Evolutionary conservation across 1,284 basidiomycete genomes (phyloP), one percentile per base, ranked within the genome.

Genomic region (Rhodotorula sp.): DNA sequence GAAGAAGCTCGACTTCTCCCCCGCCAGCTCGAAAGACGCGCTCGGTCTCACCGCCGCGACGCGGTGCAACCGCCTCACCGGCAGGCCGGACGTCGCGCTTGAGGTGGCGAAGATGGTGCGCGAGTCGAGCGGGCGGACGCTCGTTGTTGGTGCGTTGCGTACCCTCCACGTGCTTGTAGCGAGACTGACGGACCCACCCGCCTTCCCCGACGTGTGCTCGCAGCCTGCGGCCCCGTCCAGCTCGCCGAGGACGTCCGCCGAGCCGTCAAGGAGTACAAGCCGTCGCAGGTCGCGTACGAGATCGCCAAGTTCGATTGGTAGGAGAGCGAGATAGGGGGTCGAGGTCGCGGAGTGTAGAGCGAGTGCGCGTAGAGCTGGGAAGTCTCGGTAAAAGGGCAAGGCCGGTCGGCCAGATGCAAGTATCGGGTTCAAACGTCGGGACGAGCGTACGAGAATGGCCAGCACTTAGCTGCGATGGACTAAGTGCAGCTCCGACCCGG

Each of bases 281-380:
- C 37, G 13, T 37, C 58, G 15, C 27, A 39, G 4, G 48, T 72
- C 39, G 46, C 27, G 15, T 50, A 60, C 27, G 58, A 72, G 8
- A 65, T 69, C 37, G 66, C 70, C 50, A 57, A 44, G 32, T 72
- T 72, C 44, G 70, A 72, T 19, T 68, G 63, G 50, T 71, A 54
- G 39, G 9, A 9, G 19, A 1, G 17, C 17, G 0, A 27, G 29
- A 15, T 5, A 50, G 48, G n/a, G n/a, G 51, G 17, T 37, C 29
- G 34, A 56, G 22, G 22, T 7, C 1, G 7, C 1, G 34, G 25
- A 5, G 25, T 3, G 37, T 1, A n/a, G 36, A 15, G 3, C 6
- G n/a, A 32, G 37, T 0, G 37, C 12, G 3, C 54, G 13, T 13
- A 27, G 6, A 19, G n/a, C 13, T 25, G 48, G 7, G 22, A 22